Conservation (phyloP, 257 asterid genomes). For the Lycium barbarum region DNA sequence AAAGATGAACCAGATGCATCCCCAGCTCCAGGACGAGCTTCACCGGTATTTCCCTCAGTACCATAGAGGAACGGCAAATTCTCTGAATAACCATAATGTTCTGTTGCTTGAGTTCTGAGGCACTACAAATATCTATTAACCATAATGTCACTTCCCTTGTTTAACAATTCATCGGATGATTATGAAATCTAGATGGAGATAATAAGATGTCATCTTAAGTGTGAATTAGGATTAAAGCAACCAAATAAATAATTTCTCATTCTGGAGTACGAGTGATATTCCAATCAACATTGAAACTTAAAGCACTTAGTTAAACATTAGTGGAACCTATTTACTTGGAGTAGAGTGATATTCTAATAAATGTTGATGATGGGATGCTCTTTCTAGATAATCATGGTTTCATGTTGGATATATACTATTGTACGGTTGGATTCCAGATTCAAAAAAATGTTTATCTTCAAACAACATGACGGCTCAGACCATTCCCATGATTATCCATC, state of each 20-base stretch:
- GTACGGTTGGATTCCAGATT: not conserved
- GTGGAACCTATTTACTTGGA: too few relatives aligned
- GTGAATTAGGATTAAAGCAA: not conserved
- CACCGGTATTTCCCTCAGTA: conserved; percentile 55
- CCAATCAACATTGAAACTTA: too few relatives aligned
- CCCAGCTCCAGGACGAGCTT: conserved; percentile 56
- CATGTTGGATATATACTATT: not conserved
- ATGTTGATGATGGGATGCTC: not conserved
- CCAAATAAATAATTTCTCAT: too few relatives aligned
- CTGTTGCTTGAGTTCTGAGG: conserved; percentile 52
- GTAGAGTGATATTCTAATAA: not conserved
- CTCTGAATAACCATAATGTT: conserved; percentile 49
- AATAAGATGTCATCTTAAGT: not conserved
- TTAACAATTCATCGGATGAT: too few relatives aligned
- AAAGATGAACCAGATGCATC: conserved; percentile 68
- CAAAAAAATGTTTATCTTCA: not conserved
- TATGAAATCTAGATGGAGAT: not conserved
- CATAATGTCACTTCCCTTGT: not conserved
- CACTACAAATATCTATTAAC: conserved; percentile 40
- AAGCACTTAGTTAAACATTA: too few relatives aligned
- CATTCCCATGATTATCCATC: not conserved
- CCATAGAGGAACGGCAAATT: conserved; percentile 58
- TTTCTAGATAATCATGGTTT: not conserved
- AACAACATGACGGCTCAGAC: too few relatives aligned
- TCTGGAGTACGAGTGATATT: too few relatives aligned